Evolutionary conservation across 768 basidiomycete species (phyloP).

Genomic region (Kockovaella imperatae): DNA sequence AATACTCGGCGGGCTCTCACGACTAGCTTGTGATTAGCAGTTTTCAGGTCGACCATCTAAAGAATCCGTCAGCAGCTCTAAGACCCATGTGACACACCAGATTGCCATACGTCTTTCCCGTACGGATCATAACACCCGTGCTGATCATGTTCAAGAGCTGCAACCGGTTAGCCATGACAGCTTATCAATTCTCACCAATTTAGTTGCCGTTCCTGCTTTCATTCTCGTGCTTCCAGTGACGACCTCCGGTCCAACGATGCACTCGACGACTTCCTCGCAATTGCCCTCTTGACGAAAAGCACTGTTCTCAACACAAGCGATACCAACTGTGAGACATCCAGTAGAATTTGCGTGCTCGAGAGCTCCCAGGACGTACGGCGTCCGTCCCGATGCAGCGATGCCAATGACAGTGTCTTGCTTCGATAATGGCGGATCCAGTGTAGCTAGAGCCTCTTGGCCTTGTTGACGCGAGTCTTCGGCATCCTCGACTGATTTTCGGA

Average conservation of each 20-base stretch:
- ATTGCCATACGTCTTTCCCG: slow-evolving; percentile 5
- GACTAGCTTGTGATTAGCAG: slow-evolving; percentile 3
- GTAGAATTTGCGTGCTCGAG: not conserved
- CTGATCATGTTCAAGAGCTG: slow-evolving; percentile 5
- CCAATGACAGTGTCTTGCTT: slow-evolving; percentile 4
- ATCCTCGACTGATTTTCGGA: slow-evolving; percentile 5
- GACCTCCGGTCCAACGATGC: slow-evolving; percentile 4
- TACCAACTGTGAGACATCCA: slow-evolving; percentile 5
- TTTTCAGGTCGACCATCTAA: slow-evolving; percentile 7
- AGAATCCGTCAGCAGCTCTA: too few relatives aligned
- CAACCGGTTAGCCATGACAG: not conserved
- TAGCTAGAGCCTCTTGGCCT: not conserved
- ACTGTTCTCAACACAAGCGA: slow-evolving; percentile 5
- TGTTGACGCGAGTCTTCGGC: slow-evolving; percentile 1
- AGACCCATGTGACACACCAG: not conserved
- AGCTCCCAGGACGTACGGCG: slow-evolving; percentile 4
- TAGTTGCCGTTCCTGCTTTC: slow-evolving; percentile 4
- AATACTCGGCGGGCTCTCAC: slow-evolving; percentile 2
- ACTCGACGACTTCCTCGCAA: slow-evolving; percentile 6
- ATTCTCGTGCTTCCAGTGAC: slow-evolving; percentile 10
- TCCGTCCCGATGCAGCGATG: slow-evolving; percentile 6
- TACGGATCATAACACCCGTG: slow-evolving; percentile 1
- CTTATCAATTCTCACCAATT: not conserved
- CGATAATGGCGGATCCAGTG: not conserved
- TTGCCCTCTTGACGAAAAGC: not conserved